Conservation (phyloP, 2,329 filamentous ascomycete species). For the Fusarium protoensiforme region DNA sequence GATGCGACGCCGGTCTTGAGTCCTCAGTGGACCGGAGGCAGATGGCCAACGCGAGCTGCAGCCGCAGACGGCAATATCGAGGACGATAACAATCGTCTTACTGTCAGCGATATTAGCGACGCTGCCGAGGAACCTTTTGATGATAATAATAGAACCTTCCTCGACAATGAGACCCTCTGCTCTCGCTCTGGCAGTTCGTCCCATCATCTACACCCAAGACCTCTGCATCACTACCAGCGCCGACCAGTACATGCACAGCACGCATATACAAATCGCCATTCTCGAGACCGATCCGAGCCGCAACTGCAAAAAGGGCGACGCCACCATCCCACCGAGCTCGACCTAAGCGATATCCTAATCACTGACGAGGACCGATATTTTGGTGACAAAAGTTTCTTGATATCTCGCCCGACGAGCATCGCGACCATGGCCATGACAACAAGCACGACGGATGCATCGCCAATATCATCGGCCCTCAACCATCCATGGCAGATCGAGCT, state of each 20-base stretch:
- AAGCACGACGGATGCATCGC: slow-evolving; percentile 14
- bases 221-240: slow-evolving; percentile 31
- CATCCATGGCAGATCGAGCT: slow-evolving; percentile 34
- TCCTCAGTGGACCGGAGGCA: slow-evolving; percentile 34
- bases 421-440: slow-evolving; percentile 34
- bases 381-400: slow-evolving; percentile 36
- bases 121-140: slow-evolving; percentile 26
- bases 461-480: slow-evolving; percentile 10
- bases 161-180: slow-evolving; percentile 43
- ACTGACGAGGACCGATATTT: slow-evolving; percentile 25
- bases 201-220: slow-evolving; percentile 30
- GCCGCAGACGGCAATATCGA: slow-evolving; percentile 22
- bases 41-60: slow-evolving; percentile 25
- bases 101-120: slow-evolving; percentile 23
- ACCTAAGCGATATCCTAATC: slow-evolving; percentile 14
- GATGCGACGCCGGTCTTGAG: slow-evolving; percentile 32
- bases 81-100: slow-evolving; percentile 21
- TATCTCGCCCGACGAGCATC: slow-evolving; percentile 40
- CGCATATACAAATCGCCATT: slow-evolving; percentile 32
- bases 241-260: slow-evolving; percentile 27
- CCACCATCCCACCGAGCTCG: slow-evolving; percentile 24
- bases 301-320: slow-evolving; percentile 25
- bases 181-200: slow-evolving; percentile 35
- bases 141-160: slow-evolving; percentile 42
- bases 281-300: slow-evolving; percentile 24